Conservation (phyloP, 2,329 filamentous ascomycete genomes). For the Neoscytalidium dimidiatum region DNA sequence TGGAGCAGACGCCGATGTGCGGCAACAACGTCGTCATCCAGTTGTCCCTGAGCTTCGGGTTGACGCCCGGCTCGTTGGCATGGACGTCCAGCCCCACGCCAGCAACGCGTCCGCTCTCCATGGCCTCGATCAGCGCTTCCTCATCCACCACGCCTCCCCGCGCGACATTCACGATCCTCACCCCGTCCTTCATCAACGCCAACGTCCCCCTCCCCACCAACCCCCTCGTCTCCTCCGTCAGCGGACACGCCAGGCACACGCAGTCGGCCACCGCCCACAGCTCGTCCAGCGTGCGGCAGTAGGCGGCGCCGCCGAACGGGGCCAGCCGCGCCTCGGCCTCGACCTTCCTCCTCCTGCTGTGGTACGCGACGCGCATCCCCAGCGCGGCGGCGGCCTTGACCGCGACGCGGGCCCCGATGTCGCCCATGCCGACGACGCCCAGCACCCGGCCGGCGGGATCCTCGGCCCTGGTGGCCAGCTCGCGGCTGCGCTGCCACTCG, state of each 20-base stretch:
- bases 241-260: conserved; percentile 56
- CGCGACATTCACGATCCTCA: conserved; percentile 61
- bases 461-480: conserved; percentile 60
- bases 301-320: conserved; percentile 49
- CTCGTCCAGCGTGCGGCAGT: conserved; percentile 59
- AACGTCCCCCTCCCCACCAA: conserved; percentile 55
- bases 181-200: conserved; percentile 54
- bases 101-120: conserved; percentile 56
- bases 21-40: conserved; percentile 57
- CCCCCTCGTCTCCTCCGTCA: conserved; percentile 53
- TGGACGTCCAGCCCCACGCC: conserved; percentile 60
- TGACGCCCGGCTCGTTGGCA: conserved; percentile 57
- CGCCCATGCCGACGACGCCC: conserved; percentile 62
- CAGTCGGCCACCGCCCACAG: conserved; percentile 56
- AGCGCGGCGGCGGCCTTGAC: conserved; percentile 55
- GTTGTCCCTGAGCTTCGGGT: conserved; percentile 52
- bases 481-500: conserved; percentile 62
- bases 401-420: conserved; percentile 56
- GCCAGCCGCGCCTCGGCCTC: conserved; percentile 34
- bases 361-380: conserved; percentile 60
- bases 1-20: conserved; percentile 50
- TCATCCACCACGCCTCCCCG: conserved; percentile 60
- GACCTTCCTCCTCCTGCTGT: conserved; percentile 54
- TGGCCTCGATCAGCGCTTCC: conserved; percentile 53
- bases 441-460: conserved; percentile 63